Percentiles rank a stretch among this genome's conserved stretches.
Evolutionary conservation across 805 yeast genomes (phyloP).

Genomic region (Myxozyma udenii): DNA sequence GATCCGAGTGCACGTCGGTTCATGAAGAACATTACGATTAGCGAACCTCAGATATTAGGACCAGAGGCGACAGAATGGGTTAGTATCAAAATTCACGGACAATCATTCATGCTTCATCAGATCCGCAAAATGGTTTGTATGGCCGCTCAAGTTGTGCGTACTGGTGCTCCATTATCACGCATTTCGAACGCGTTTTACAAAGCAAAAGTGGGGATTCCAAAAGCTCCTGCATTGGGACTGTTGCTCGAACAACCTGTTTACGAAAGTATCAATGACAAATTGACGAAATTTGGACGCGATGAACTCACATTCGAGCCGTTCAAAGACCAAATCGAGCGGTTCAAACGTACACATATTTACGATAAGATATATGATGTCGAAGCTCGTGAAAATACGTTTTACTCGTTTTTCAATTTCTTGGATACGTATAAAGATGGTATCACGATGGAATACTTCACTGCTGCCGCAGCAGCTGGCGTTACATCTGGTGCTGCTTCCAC

Average conservation of each 20-base stretch:
- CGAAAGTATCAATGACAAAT: constrained; percentile 70
- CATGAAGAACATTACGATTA: constrained; percentile 74
- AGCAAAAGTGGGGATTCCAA: constrained; percentile 82
- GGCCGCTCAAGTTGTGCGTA: constrained; percentile 81
- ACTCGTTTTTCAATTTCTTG: constrained; percentile 86
- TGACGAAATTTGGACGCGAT: constrained; percentile 73
- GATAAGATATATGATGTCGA: constrained; percentile 92
- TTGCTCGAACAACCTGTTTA: constrained; percentile 89
- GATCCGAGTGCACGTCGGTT: constrained; percentile 83
- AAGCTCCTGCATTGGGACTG: constrained; percentile 94
- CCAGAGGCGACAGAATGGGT: constrained; percentile 96
- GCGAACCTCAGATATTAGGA: constrained; percentile 69
- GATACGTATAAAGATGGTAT: constrained; percentile 60
- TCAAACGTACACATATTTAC: constrained; percentile 84
- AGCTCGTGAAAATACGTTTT: constrained; percentile 68
- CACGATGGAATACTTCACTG: constrained; percentile 54
- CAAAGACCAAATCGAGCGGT: constrained; percentile 69
- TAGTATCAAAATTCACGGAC: constrained; percentile 94
- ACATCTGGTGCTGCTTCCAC: background rate
- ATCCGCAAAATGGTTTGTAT: constrained; percentile 96
- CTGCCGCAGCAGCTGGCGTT: constrained; percentile 5
- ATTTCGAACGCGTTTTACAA: constrained; percentile 73
- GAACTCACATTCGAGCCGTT: constrained; percentile 65
- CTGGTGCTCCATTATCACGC: constrained; percentile 76
- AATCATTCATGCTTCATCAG: constrained; percentile 96